These are phyloP conservation scores for Eleusine indica DNA, from an alignment of 176 grass and related monocot species.

Conservation along the genomic window DNA sequence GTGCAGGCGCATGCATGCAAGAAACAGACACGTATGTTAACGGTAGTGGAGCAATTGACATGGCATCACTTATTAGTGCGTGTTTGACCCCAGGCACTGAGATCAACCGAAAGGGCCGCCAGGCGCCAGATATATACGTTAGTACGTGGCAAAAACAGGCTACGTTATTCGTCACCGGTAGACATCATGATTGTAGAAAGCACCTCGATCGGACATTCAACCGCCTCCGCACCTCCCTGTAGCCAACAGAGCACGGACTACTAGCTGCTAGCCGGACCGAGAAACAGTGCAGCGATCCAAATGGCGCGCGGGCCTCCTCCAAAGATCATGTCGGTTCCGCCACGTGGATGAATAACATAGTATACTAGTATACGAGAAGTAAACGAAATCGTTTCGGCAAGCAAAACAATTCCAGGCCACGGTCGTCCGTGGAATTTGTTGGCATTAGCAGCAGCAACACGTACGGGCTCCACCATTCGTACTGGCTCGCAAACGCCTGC, in stretches of 20 bases:
- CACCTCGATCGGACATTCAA: not conserved
- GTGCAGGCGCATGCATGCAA: no score
- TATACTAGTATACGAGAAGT: no score
- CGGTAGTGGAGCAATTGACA: no score
- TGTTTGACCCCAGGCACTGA: not conserved
- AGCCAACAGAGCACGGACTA: not conserved
- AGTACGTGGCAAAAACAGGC: no score
- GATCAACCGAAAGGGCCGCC: no score
- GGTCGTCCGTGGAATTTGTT: not conserved
- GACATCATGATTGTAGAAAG: slow-evolving; percentile 2
- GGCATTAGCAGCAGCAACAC: not conserved
- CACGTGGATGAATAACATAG: not conserved
- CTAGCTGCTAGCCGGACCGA: not conserved
- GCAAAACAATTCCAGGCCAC: slow-evolving; percentile 20
- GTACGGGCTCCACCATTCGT: not conserved
- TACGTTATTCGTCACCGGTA: not conserved
- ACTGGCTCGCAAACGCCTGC: not conserved
- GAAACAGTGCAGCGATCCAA: not conserved
- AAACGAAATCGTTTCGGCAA: not conserved
- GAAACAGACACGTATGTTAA: no score
- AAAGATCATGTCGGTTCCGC: slow-evolving; percentile 1
- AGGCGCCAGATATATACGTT: no score
- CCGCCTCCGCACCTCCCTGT: not conserved
- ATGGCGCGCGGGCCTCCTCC: not conserved
- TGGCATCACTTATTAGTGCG: no score